phyloP scores from a whole-genome alignment of 202 grass and related monocot species.

The Alloteropsis angusta region DNA sequence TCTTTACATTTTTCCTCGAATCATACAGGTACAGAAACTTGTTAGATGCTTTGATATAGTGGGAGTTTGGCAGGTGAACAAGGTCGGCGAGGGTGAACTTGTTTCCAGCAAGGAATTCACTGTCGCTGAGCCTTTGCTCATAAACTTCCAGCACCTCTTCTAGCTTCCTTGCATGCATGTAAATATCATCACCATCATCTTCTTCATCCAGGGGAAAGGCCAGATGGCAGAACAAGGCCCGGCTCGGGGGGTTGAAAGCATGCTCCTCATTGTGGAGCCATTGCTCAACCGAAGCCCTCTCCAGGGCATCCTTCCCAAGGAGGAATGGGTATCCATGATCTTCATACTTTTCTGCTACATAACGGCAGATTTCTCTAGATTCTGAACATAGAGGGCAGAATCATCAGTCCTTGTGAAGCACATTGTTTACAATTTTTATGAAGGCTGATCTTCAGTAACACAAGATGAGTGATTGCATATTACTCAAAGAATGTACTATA shows the following conservation, averaged over 20 bases:
- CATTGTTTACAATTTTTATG: not conserved
- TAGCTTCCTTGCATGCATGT: conserved; percentile 37
- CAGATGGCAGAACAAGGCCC: conserved; percentile 68
- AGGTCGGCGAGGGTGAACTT: conserved; percentile 86
- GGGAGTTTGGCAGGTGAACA: conserved; percentile 75
- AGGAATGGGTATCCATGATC: conserved; percentile 46
- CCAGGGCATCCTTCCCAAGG: conserved; percentile 68
- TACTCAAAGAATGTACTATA: not conserved
- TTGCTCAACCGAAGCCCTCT: conserved; percentile 86
- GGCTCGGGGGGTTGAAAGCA: conserved; percentile 75
- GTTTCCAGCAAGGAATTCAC: conserved; percentile 61
- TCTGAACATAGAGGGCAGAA: conserved; percentile 36
- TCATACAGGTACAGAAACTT: conserved; percentile 61
- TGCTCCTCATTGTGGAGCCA: conserved; percentile 95
- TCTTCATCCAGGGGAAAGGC: conserved; percentile 42
- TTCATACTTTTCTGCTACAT: conserved; percentile 62
- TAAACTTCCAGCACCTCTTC: conserved; percentile 81
- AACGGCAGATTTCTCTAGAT: conserved; percentile 80
- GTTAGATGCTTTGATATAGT: conserved; percentile 44
- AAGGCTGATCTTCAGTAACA: not conserved
- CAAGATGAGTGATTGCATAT: not conserved
- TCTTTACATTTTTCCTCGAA: conserved; percentile 72
- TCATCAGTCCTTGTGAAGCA: not conserved
- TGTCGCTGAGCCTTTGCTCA: conserved; percentile 75
- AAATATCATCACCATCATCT: conserved; percentile 30